Evolutionary conservation across 2,329 filamentous ascomycete species (phyloP), one percentile per base, ranked within the genome.

Genomic region (Botrytis squamosa): DNA sequence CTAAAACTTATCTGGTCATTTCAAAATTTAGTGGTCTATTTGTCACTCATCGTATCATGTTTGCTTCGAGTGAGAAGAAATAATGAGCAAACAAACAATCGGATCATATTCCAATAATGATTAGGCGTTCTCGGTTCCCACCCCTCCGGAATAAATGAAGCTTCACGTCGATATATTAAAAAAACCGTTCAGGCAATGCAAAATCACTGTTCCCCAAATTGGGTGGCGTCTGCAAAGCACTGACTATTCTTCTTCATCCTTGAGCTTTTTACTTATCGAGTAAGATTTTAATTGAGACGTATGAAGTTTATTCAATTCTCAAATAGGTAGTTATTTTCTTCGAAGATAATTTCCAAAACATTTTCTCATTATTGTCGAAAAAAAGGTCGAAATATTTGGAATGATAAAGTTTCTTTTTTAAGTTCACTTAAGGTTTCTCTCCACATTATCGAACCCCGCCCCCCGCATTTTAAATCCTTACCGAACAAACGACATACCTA

Each of bases 141-240:
- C 46, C 3, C 22, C 46, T 67, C 64, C 64, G 64, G 46, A n/a
- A 55, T 40, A 55, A 52, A 52, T 55, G 33, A 67, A 67, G 33
- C 44, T 67, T 40, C 20, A 69, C 29, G 25, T 57, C 25, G 46
- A 49, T 66, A 66, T 67, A 67, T 55, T 55, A 29, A 42, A 57
- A 52, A 57, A 57, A 33, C 36, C 25, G 18, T 69, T 69, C 38
- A 59, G 66, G 66, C 66, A 69, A 69, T 57, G 66, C 66, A 69
- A 69, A 49, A 29, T 69, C n/a, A 18, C 29, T 42, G 20, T 57
- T 44, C 49, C 66, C 36, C 66, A 59, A 33, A 69, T 69, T 57
- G 29, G n/a, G 36, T 57, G 66, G 66, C 66, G 66, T 49, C 66
- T 69, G 66, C 66, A 69, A 69, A 42, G 66, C 66, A 69, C 49